Conservation (phyloP, 202 grass and related monocot genomes). For the Tripidium arundinaceum region DNA sequence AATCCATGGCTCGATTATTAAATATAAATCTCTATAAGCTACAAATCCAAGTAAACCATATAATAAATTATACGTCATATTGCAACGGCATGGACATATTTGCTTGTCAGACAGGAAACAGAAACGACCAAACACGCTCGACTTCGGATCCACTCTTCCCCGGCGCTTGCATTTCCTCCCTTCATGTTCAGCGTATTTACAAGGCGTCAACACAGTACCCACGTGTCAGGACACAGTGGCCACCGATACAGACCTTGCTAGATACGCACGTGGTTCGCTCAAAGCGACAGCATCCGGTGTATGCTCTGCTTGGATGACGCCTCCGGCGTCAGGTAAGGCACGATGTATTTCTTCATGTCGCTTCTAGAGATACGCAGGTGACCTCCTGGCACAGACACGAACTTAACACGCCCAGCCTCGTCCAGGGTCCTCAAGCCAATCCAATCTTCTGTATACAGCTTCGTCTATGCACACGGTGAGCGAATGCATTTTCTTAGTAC, state of each 20-base stretch:
- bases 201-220: not conserved
- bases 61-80: not conserved
- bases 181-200: not conserved
- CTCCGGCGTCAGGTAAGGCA: constrained; percentile 56
- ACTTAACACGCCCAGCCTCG: constrained; percentile 73
- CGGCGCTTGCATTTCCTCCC: not conserved
- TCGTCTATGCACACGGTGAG: constrained; percentile 46
- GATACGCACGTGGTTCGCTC: not conserved
- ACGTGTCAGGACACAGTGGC: not conserved
- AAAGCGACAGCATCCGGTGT: constrained; percentile 27
- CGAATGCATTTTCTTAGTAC: constrained; percentile 13
- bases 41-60: too few relatives aligned
- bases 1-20: too few relatives aligned
- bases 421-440: constrained; percentile 80
- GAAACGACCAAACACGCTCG: not conserved
- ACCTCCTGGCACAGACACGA: constrained; percentile 62
- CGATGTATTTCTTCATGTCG: constrained; percentile 84
- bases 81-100: too few relatives aligned
- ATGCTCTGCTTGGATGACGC: constrained; percentile 23
- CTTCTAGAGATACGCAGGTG: constrained; percentile 74
- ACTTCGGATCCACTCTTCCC: not conserved
- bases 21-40: too few relatives aligned
- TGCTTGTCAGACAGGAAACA: not conserved
- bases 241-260: not conserved
- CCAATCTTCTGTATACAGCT: constrained; percentile 82